Evolutionary conservation across 23 red algal species (phyloP), one percentile per base, ranked within the genome.

Genomic region (Cyanidioschyzon merolae): DNA sequence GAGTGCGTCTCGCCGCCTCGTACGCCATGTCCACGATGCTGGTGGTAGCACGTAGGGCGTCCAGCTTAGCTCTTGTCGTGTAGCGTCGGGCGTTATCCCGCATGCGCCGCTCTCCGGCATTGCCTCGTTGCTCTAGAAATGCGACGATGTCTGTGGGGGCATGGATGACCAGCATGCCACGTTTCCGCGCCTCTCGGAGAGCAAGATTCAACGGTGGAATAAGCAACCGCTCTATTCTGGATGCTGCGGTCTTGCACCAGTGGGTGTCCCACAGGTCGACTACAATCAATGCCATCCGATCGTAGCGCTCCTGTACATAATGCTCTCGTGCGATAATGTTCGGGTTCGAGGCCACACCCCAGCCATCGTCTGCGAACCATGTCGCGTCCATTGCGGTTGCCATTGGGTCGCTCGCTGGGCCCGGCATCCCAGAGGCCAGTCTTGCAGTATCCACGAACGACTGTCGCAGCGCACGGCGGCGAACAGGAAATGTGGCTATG

Each of bases 181-280:
- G 32, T 25, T 35, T 25, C 7, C 63, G 63, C 16, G 63, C 63
- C 32, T 25, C 16, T 35, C 63, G 63, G 3, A 71, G 21, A 3
- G 63, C 63, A 3, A 7, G 63, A 32, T 71, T 71, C 63, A 71
- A 27, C 63, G 2, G 63, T 27, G 63, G 63, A 25, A 71, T 35
- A 25, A 71, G 32, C 63, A 25, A 32, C 30, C 63, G 63, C 63
- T 71, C 63, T 15, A 71, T 71, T 25, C 63, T 7, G 16, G 12
- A 17, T 7, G 63, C 63, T 7, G 63, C 63, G 12, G 63, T 71
- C 7, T 25, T 71, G 63, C 63, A 71, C 63, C 63, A 71, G 63
- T 71, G 63, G 16, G 63, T 71, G 63, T 71, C 32, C 63, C 63
- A 71, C 16, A 71, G 12, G 29, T 71, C 63, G 12, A 71, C 63